phyloP scores from a whole-genome alignment of 805 yeast genomes.

The Komagataella mondaviorum region DNA sequence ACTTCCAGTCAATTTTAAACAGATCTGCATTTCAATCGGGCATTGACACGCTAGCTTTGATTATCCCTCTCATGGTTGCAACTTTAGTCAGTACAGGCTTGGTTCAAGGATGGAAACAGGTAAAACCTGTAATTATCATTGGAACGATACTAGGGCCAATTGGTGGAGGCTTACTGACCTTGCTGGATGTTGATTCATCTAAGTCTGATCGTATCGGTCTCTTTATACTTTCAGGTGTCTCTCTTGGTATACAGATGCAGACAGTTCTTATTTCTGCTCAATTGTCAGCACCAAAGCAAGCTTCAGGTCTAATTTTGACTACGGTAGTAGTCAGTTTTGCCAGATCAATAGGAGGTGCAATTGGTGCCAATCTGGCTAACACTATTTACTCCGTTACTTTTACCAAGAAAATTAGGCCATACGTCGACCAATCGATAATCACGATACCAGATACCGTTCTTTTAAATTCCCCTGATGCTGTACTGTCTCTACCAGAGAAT shows the following conservation, averaged over 20 bases:
- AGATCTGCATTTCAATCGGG: constrained; percentile 33
- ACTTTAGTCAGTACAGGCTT: constrained; percentile 25
- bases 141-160: constrained; percentile 27
- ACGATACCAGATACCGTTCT: not conserved
- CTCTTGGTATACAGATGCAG: constrained; percentile 34
- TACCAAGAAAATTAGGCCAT: constrained; percentile 8
- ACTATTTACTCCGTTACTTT: constrained; percentile 21
- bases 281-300: constrained; percentile 33
- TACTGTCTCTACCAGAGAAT: constrained; percentile 3
- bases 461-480: not conserved
- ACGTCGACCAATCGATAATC: not conserved
- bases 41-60: constrained; percentile 28
- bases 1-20: constrained; percentile 34
- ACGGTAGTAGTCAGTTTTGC: constrained; percentile 30
- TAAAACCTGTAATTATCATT: constrained; percentile 25
- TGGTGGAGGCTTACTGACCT: constrained; percentile 29
- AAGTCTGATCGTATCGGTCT: constrained; percentile 25
- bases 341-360: constrained; percentile 31
- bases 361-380: constrained; percentile 28
- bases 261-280: constrained; percentile 29
- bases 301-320: constrained; percentile 34
- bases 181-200: constrained; percentile 25
- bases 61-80: constrained; percentile 24
- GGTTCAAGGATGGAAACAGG: constrained; percentile 21
- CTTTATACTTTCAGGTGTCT: constrained; percentile 31